phyloP scores from a whole-genome alignment of 352 stramenopile species.

The Globisporangium alternatum region DNA sequence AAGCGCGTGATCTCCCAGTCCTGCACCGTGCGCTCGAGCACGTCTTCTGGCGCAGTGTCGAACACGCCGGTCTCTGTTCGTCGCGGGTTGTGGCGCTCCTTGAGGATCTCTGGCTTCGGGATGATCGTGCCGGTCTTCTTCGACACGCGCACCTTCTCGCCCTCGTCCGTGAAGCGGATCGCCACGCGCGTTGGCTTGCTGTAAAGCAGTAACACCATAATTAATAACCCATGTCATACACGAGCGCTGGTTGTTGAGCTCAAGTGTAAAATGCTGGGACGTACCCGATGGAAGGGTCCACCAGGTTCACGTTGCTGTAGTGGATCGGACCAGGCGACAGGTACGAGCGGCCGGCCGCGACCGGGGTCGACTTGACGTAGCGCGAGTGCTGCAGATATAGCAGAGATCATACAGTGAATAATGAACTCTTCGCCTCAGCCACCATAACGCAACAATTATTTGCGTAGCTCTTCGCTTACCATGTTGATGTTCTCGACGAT shows the following conservation, averaged over 20 bases:
- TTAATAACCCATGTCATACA: too few species aligned
- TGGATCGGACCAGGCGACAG: conserved; percentile 79
- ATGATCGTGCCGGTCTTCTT: conserved; percentile 96
- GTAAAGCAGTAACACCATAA: background rate
- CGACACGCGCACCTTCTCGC: conserved; percentile 93
- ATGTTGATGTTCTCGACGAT: conserved; percentile 89
- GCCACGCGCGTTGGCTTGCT: conserved; percentile 74
- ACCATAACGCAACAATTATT: background rate
- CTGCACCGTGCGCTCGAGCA: conserved; percentile 75
- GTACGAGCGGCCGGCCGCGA: conserved; percentile 68
- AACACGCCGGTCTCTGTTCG: conserved; percentile 82
- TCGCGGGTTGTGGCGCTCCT: conserved; percentile 81
- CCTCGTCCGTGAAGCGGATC: conserved; percentile 89
- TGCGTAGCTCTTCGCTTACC: conserved; percentile 28
- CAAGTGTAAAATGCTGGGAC: background rate
- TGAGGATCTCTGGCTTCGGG: conserved; percentile 90
- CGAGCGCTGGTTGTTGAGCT: background rate
- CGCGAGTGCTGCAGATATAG: conserved; percentile 45
- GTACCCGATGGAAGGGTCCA: conserved; percentile 73
- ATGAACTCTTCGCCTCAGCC: background rate
- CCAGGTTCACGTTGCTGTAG: conserved; percentile 86
- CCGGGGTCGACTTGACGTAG: conserved; percentile 80
- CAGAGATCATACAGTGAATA: background rate
- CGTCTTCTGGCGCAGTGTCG: conserved; percentile 76
- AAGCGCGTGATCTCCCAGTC: conserved; percentile 72